Percentiles rank a stretch among this genome's conserved stretches.
Evolutionary conservation across 441 rosid genomes (phyloP).

Genomic region (Gossypium schwendimanii): DNA sequence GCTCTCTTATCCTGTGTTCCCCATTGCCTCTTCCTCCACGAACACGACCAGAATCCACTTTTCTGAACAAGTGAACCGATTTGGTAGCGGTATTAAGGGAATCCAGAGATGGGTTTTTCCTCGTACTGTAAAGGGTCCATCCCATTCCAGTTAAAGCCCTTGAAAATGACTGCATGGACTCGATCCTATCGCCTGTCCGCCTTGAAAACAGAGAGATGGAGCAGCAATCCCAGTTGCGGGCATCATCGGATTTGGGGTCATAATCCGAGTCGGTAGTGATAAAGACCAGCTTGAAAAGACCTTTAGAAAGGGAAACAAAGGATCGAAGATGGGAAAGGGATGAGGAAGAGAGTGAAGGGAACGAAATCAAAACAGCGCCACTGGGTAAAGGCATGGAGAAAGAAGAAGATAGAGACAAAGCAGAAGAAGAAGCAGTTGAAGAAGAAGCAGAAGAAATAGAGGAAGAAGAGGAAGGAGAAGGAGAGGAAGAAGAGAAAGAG

Average conservation of each 20-base stretch:
- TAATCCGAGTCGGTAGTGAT: slow-evolving; percentile 7
- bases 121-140: slow-evolving; percentile 60
- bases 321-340: slow-evolving; percentile 50
- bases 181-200: slow-evolving; percentile 35
- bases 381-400: slow-evolving; percentile 44
- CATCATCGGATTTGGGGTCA: not conserved
- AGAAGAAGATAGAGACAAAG: slow-evolving; percentile 25
- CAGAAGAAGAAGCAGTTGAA: slow-evolving; percentile 25
- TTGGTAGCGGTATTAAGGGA: slow-evolving; percentile 11
- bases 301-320: slow-evolving; percentile 52
- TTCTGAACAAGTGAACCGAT: slow-evolving; percentile 51
- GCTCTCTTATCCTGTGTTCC: slow-evolving; percentile 50
- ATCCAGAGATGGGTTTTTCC: slow-evolving; percentile 25
- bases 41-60: slow-evolving; percentile 48
- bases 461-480: slow-evolving; percentile 28
- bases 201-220: slow-evolving; percentile 50
- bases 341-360: slow-evolving; percentile 50
- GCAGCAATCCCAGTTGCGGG: slow-evolving; percentile 62
- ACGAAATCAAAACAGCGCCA: slow-evolving; percentile 50
- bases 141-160: slow-evolving; percentile 51
- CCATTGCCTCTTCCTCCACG: slow-evolving; percentile 35
- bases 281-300: slow-evolving; percentile 54
- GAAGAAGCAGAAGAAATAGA: slow-evolving; percentile 29
- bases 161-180: slow-evolving; percentile 52
- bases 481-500: slow-evolving; percentile 43